Evolutionary conservation across 768 basidiomycete species (phyloP).

Genomic region (Amanita molliuscula): DNA sequence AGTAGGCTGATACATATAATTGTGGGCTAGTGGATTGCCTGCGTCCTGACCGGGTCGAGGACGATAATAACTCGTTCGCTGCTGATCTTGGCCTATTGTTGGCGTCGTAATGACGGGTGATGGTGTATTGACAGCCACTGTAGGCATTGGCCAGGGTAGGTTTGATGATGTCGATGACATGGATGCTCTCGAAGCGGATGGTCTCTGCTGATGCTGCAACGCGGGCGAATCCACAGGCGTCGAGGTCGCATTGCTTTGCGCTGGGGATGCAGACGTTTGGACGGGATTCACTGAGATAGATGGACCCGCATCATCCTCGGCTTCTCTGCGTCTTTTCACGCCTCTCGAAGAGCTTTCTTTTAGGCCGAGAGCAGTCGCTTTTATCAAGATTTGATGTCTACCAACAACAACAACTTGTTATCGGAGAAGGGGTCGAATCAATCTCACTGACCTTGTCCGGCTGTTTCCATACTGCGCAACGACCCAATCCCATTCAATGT

Average conservation of each 20-base stretch:
- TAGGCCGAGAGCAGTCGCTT: conserved; percentile 68
- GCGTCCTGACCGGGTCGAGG: conserved; percentile 23
- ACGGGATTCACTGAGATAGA: conserved; percentile 15
- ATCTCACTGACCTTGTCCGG: conserved; percentile 55
- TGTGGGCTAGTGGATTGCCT: conserved; percentile 19
- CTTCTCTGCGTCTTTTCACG: conserved; percentile 39
- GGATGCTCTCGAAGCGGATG: conserved; percentile 21
- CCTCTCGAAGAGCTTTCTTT: conserved; percentile 63
- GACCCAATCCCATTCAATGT: conserved; percentile 77
- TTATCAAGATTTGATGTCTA: conserved; percentile 78
- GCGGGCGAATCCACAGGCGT: conserved; percentile 46
- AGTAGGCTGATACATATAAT: conserved; percentile 37
- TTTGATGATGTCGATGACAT: conserved; percentile 17
- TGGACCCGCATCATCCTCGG: conserved; percentile 17
- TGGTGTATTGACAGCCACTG: conserved; percentile 48
- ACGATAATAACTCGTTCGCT: conserved; percentile 46
- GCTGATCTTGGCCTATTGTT: conserved; percentile 27
- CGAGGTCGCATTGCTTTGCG: conserved; percentile 28
- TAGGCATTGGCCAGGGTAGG: conserved; percentile 67
- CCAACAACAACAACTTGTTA: neutral
- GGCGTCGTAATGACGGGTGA: conserved; percentile 43
- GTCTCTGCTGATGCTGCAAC: conserved; percentile 31
- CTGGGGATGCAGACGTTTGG: conserved; percentile 19
- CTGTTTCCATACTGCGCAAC: conserved; percentile 64
- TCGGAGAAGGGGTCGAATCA: neutral